phyloP scores from a whole-genome alignment of 2,329 filamentous ascomycete genomes.

The Paramyrothecium roridum region DNA sequence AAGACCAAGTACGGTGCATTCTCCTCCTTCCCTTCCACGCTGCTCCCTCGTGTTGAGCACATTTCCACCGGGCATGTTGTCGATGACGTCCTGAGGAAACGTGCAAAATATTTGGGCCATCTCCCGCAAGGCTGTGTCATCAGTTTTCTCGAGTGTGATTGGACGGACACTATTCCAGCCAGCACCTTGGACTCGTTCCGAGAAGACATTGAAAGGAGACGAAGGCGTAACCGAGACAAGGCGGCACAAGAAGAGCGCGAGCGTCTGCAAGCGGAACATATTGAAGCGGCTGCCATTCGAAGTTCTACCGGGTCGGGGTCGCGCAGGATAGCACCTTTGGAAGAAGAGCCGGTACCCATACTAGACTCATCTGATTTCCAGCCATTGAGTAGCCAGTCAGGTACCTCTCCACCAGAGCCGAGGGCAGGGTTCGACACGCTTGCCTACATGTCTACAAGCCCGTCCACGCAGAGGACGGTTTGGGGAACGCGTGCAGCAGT shows the following conservation, averaged over 20 bases:
- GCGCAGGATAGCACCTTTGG: conserved; percentile 29
- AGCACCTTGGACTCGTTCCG: conserved; percentile 73
- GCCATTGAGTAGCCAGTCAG: conserved; percentile 50
- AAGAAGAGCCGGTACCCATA: conserved; percentile 32
- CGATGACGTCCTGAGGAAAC: conserved; percentile 78
- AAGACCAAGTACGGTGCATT: conserved; percentile 87
- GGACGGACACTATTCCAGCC: conserved; percentile 81
- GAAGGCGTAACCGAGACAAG: conserved; percentile 79
- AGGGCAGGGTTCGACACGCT: conserved; percentile 64
- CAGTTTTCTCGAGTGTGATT: conserved; percentile 89
- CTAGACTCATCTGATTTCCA: conserved; percentile 63
- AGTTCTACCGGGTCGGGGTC: conserved; percentile 39
- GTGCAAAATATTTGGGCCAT: conserved; percentile 83
- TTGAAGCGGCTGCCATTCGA: conserved; percentile 69
- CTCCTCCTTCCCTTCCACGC: conserved; percentile 76
- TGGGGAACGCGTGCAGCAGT: conserved; percentile 83
- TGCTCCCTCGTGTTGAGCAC: conserved; percentile 83
- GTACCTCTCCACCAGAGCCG: conserved; percentile 53
- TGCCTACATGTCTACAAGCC: conserved; percentile 78
- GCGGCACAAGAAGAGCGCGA: conserved; percentile 84
- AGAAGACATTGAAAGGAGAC: conserved; percentile 71
- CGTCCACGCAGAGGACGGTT: conserved; percentile 72
- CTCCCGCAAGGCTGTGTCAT: conserved; percentile 89
- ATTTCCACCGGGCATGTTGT: conserved; percentile 85
- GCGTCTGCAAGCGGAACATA: conserved; percentile 73